Base-by-base conservation (phyloP, 768 basidiomycete species). In the Rubroboletus satanas region DNA sequence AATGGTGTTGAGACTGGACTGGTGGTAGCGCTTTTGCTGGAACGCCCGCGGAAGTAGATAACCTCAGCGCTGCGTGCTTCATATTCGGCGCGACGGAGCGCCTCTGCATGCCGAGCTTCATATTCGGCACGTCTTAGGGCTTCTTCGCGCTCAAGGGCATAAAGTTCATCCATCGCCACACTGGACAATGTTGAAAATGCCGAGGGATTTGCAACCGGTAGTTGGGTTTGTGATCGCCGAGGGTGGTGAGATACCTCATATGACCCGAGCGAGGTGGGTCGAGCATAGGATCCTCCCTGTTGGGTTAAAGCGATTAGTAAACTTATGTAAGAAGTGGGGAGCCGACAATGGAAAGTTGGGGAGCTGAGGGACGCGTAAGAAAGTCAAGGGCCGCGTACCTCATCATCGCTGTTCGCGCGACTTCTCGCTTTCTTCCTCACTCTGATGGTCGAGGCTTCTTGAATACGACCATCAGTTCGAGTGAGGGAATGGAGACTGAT, bases 111-210 rank as follows among this genome's bases (percentile, higher is more conserved):
- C 10, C 83, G 77, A 10, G 85, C 80, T 67, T 93, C 90, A 71
- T 87, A 96, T 66, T 93, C 88, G n/a, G 90, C 92, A 35, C 93
- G 79, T 18, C 93, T 79, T 32, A 85, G 70, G 4, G 91, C 87
- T 69, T 97, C 95, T 56, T 86, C 81, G 37, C 85, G 85, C 68
- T 98, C 95, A 31, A 98, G 84, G 61, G 87, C 85, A 63, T 90
- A 87, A 8, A 98, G 80, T 66, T 97, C 92, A 54, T 92, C 92
- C 73, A 95, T 87, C 3, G 94, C 93, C 18, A 88, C 75, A 31
- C 75, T 86, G 43, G 87, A 87, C 18, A 90, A 71, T 1, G 87
- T 78, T n/a, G 82, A 81, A 62, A 90, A 83, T 3, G 87, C 77
- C 33, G 83, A 70, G 12, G 73, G 69, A 62, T 74, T 71, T 62